Evolutionary conservation across 352 stramenopile species (phyloP).

Genomic region (Phytophthora pluvialis): DNA sequence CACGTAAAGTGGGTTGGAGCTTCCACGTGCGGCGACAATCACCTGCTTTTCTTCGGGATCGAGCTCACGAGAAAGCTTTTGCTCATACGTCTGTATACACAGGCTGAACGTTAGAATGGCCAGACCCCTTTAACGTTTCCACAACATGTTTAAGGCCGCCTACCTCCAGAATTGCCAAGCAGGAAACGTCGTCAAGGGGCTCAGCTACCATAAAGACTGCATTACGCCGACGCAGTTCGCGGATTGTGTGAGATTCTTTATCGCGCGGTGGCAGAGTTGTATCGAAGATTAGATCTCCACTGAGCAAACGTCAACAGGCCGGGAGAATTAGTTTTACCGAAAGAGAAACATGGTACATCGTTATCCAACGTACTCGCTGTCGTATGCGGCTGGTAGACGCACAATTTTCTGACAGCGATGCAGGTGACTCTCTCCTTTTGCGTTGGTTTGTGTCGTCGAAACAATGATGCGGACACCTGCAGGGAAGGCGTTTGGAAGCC

Average conservation of each 20-base stretch:
- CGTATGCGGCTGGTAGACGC: conserved; percentile 64
- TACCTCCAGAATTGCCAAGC: conserved; percentile 65
- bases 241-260: conserved; percentile 74
- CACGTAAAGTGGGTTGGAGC: conserved; percentile 73
- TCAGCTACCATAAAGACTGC: conserved; percentile 73
- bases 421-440: conserved; percentile 38
- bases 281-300: conserved; percentile 76
- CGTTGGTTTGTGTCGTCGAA: conserved; percentile 55
- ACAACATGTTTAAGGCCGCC: background rate
- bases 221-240: conserved; percentile 69
- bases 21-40: conserved; percentile 56
- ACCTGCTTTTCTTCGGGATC: conserved; percentile 48
- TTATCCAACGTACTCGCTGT: conserved; percentile 55
- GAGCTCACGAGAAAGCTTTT: conserved; percentile 30
- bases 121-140: background rate
- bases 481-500: conserved; percentile 78
- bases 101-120: background rate
- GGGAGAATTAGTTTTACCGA: background rate
- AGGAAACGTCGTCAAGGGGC: conserved; percentile 70
- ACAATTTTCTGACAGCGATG: conserved; percentile 46
- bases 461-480: conserved; percentile 75
- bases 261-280: conserved; percentile 43
- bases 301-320: conserved; percentile 16
- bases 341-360: background rate
- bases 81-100: conserved; percentile 43